These are phyloP conservation scores for Botrytis squamosa DNA, from an alignment of 2,329 filamentous ascomycete species.

Conservation along the genomic window DNA sequence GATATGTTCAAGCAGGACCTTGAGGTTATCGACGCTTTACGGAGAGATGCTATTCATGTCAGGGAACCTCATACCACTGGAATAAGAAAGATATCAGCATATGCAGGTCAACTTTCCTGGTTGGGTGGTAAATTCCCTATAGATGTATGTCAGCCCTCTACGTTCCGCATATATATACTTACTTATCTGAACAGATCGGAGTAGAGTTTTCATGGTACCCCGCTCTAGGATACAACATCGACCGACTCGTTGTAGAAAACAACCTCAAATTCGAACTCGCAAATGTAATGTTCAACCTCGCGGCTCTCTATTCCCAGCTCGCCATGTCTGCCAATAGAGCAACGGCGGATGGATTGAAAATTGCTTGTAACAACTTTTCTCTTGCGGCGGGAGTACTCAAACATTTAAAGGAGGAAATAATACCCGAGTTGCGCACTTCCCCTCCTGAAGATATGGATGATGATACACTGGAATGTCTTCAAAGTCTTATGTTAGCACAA, in stretches of 20 bases:
- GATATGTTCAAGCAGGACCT: conserved; percentile 94
- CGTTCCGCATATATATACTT: conserved; percentile 21
- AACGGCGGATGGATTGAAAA: conserved; percentile 79
- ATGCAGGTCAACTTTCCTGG: conserved; percentile 91
- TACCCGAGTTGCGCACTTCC: conserved; percentile 78
- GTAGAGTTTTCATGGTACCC: conserved; percentile 97
- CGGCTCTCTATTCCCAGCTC: conserved; percentile 89
- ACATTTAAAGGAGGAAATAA: conserved; percentile 71
- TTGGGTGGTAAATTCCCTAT: conserved; percentile 94
- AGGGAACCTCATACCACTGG: conserved; percentile 85
- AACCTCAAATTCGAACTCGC: conserved; percentile 80
- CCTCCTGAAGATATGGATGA: conserved; percentile 96
- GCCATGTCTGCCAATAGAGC: conserved; percentile 76
- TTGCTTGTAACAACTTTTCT: conserved; percentile 86
- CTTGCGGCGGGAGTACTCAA: conserved; percentile 79
- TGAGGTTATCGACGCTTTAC: conserved; percentile 77
- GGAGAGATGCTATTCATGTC: conserved; percentile 83
- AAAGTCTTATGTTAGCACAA: conserved; percentile 83
- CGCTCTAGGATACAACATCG: conserved; percentile 83
- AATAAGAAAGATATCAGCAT: conserved; percentile 82
- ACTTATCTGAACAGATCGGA: conserved; percentile 61
- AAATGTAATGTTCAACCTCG: conserved; percentile 91
- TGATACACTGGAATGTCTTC: conserved; percentile 78
- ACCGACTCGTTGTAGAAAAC: conserved; percentile 65
- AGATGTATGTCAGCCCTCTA: conserved; percentile 59